Evolutionary conservation across 179 eudicot species (phyloP).

Genomic region (Amaranthus tricolor): DNA sequence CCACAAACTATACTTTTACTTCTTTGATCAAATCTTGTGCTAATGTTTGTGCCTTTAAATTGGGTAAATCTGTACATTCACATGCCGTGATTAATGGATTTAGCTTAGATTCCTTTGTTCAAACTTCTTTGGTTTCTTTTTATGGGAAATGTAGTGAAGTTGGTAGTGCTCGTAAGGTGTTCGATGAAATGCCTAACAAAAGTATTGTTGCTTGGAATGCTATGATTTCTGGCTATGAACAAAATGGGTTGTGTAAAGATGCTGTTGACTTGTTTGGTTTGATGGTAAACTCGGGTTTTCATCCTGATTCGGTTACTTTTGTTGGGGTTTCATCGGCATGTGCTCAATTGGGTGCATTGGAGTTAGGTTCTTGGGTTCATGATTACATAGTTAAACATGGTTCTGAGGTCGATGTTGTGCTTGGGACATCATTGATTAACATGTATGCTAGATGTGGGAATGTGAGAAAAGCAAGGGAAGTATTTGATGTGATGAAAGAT

Average conservation of each 20-base stretch:
- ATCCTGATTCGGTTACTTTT: constrained; percentile 31
- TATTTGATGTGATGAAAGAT: constrained; percentile 29
- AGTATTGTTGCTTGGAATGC: constrained; percentile 37
- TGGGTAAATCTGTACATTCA: constrained; percentile 25
- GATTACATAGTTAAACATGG: constrained; percentile 13
- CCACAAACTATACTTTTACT: constrained; percentile 33
- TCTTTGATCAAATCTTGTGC: constrained; percentile 27
- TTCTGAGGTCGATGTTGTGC: constrained; percentile 15
- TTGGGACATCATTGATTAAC: constrained; percentile 31
- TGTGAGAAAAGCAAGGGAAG: constrained; percentile 32
- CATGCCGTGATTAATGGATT: constrained; percentile 32
- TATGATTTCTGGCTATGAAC: constrained; percentile 37
- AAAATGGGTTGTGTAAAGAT: constrained; percentile 30
- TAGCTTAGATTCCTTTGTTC: constrained; percentile 28
- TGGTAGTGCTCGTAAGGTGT: constrained; percentile 37
- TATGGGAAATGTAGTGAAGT: constrained; percentile 30
- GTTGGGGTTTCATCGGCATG: constrained; percentile 34
- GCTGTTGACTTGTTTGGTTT: constrained; percentile 27
- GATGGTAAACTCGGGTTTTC: constrained; percentile 24
- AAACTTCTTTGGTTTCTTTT: constrained; percentile 27
- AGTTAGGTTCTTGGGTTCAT: constrained; percentile 32
- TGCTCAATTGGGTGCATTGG: constrained; percentile 35
- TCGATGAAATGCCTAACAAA: constrained; percentile 30
- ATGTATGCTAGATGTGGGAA: constrained; percentile 34
- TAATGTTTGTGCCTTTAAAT: constrained; percentile 10